These are phyloP conservation scores for Candida wancherniae DNA, from an alignment of 805 yeast genomes.

Conservation along the genomic window DNA sequence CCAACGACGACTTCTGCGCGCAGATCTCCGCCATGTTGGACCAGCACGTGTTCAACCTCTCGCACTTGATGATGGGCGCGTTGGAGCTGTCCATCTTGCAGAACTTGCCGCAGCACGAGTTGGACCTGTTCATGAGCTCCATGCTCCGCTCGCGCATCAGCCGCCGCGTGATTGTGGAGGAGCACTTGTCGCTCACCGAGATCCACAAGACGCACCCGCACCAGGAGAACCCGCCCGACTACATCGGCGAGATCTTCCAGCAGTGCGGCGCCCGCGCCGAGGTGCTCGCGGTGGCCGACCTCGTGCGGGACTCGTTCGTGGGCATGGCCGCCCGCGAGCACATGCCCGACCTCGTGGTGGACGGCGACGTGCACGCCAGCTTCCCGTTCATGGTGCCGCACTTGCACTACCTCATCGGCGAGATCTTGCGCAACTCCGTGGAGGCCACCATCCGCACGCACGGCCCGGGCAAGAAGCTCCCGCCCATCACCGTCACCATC, in stretches of 20 bases:
- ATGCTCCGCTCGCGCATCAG: conserved; percentile 83
- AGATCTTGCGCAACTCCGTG: conserved; percentile 76
- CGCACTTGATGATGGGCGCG: conserved; percentile 91
- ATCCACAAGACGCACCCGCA: conserved; percentile 50
- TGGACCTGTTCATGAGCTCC: conserved; percentile 72
- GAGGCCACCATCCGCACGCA: conserved; percentile 67
- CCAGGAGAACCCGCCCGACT: conserved; percentile 46
- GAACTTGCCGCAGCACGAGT: conserved; percentile 51
- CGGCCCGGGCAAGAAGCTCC: conserved; percentile 40
- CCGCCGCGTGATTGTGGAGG: conserved; percentile 86
- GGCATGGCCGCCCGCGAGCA: conserved; percentile 47
- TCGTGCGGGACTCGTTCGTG: conserved; percentile 48
- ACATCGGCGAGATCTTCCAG: conserved; percentile 76
- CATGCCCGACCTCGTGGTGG: conserved; percentile 73
- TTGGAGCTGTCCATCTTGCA: conserved; percentile 66
- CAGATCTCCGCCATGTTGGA: conserved; percentile 62
- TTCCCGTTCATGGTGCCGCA: conserved; percentile 87
- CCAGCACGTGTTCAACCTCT: conserved; percentile 75
- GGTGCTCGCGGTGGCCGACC: conserved; percentile 49
- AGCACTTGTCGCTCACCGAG: conserved; percentile 75
- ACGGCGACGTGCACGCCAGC: conserved; percentile 60
- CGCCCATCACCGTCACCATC: conserved; percentile 75
- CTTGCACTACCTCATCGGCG: conserved; percentile 81
- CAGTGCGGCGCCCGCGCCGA: conserved; percentile 71
- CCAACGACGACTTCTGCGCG: conserved; percentile 68